Conservation (phyloP, 441 rosid species). For the Euphorbia corollata region DNA sequence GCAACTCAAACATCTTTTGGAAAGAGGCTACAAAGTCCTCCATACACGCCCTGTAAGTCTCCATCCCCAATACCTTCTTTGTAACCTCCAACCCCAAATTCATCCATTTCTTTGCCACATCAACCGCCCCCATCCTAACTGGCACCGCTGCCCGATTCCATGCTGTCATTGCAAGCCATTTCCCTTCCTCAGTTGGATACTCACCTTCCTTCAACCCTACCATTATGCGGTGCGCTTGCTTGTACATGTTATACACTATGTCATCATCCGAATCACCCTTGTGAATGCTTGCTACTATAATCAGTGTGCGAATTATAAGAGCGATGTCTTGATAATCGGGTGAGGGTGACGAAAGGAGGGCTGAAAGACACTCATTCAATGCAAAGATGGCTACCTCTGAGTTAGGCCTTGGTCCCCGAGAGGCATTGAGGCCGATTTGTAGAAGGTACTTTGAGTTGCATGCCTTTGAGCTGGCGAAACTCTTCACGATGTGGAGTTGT, state of each 20-base stretch:
- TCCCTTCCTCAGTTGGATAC: constrained; percentile 80
- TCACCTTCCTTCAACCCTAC: constrained; percentile 81
- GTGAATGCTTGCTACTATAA: constrained; percentile 54
- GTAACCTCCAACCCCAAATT: constrained; percentile 57
- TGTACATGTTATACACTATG: constrained; percentile 53
- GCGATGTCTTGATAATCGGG: constrained; percentile 65
- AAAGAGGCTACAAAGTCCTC: constrained; percentile 56
- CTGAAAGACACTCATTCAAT: constrained; percentile 60
- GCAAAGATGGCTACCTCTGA: constrained; percentile 66
- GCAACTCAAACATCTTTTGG: constrained; percentile 33
- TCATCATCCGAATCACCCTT: constrained; percentile 62
- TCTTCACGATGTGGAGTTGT: constrained; percentile 43
- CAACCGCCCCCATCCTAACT: constrained; percentile 52
- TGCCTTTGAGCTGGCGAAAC: constrained; percentile 58
- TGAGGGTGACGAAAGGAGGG: constrained; percentile 55
- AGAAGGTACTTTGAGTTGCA: constrained; percentile 63
- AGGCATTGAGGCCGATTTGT: constrained; percentile 65
- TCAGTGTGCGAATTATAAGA: constrained; percentile 56
- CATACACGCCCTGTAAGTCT: constrained; percentile 70
- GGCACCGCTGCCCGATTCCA: constrained; percentile 90
- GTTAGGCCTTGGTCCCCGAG: constrained; percentile 54
- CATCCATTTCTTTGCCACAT: constrained; percentile 76
- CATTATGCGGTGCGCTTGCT: constrained; percentile 77
- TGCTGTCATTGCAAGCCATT: constrained; percentile 88
- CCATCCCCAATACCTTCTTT: constrained; percentile 62